phyloP scores from a whole-genome alignment of 768 basidiomycete species.

The Suillus sp. region DNA sequence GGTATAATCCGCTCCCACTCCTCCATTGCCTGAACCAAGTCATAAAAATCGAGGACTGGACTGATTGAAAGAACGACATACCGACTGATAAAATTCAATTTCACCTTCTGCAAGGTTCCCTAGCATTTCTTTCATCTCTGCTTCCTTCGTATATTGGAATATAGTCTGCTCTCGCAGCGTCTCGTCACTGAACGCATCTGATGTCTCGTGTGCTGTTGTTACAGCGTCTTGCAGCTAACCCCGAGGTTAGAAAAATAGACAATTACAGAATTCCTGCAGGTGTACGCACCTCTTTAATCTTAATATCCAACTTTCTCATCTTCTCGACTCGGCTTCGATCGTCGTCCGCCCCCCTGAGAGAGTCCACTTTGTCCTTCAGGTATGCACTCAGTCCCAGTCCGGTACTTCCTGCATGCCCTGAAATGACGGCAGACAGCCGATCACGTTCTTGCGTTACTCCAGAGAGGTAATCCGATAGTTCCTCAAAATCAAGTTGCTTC shows the following conservation, averaged over 20 bases:
- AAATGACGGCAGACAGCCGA: constrained; percentile 84
- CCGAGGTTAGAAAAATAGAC: constrained; percentile 7
- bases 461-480: constrained; percentile 91
- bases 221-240: constrained; percentile 93
- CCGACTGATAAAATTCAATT: constrained; percentile 91
- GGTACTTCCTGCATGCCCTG: constrained; percentile 83
- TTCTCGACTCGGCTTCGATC: constrained; percentile 91
- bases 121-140: constrained; percentile 97
- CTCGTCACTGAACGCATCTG: constrained; percentile 95
- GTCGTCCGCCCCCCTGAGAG: constrained; percentile 89
- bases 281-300: constrained; percentile 86
- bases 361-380: constrained; percentile 89
- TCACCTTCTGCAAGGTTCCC: constrained; percentile 89
- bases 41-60: constrained; percentile 12
- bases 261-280: background rate
- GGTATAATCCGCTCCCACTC: constrained; percentile 97
- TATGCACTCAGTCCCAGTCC: constrained; percentile 88
- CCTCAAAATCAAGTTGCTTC: constrained; percentile 98
- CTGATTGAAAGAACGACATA: constrained; percentile 33
- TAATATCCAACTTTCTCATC: constrained; percentile 88
- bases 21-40: constrained; percentile 74
- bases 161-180: constrained; percentile 87
- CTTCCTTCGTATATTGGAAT: constrained; percentile 88
- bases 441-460: constrained; percentile 94
- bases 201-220: constrained; percentile 91